A percentile compares a stretch with the other conserved stretches of the same genome.
These are phyloP conservation scores for Gracilaria vermiculophylla DNA, from an alignment of 23 red algal genomes.

Conservation along the genomic window DNA sequence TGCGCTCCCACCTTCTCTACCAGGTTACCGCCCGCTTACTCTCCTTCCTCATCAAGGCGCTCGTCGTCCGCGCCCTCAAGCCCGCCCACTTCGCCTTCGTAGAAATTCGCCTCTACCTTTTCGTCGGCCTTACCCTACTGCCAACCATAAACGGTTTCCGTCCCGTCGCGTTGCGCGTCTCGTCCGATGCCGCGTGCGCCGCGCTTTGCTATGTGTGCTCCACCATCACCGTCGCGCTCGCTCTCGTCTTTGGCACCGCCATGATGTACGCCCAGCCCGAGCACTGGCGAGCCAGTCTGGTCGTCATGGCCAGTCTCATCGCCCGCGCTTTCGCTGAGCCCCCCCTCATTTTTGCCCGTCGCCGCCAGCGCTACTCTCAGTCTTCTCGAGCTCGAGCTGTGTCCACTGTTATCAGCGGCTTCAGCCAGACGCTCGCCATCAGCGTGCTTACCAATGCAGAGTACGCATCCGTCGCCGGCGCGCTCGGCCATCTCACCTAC, in stretches of 20 bases:
- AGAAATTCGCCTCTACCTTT: slow-evolving; percentile 69
- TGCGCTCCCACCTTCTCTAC: slow-evolving; percentile 48
- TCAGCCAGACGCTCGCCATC: slow-evolving; percentile 40
- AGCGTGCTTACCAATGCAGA: not conserved
- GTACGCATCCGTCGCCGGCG: slow-evolving; percentile 1
- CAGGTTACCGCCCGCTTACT: slow-evolving; percentile 50
- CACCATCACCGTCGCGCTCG: slow-evolving; percentile 3
- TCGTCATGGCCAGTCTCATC: slow-evolving; percentile 13
- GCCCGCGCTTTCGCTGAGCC: slow-evolving; percentile 42
- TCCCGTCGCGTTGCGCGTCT: slow-evolving; percentile 52
- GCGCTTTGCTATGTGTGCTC: slow-evolving; percentile 33
- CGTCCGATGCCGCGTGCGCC: slow-evolving; percentile 3
- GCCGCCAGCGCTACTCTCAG: slow-evolving; percentile 37
- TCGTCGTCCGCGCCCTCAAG: slow-evolving; percentile 58
- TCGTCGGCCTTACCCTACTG: slow-evolving; percentile 57
- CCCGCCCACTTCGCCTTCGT: slow-evolving; percentile 77
- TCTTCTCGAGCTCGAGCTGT: slow-evolving; percentile 44
- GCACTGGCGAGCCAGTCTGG: not conserved
- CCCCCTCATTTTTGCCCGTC: slow-evolving; percentile 41
- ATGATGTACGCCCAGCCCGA: not conserved
- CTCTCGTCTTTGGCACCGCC: slow-evolving; percentile 25
- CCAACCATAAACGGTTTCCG: slow-evolving; percentile 69
- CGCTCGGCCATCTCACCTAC: slow-evolving; percentile 43
- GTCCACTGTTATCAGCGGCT: slow-evolving; percentile 21
- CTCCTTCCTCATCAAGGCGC: slow-evolving; percentile 71